Evolutionary conservation across 139 green algal species (phyloP), one percentile per base, ranked within the genome.

Genomic region (Asterochloris erici): DNA sequence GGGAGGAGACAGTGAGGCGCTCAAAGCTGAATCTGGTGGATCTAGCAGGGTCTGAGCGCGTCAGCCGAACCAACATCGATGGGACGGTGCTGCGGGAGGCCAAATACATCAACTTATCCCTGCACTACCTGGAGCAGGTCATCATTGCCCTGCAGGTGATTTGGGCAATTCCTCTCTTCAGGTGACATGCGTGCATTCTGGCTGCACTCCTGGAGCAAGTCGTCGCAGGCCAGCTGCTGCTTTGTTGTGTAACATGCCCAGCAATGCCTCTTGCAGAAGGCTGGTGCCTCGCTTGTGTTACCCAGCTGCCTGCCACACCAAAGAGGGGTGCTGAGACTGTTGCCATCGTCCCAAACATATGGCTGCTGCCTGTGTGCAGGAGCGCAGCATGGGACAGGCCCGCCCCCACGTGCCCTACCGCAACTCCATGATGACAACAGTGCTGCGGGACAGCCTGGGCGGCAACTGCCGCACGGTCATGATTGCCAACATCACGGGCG

Each of bases 11-110:
- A 16, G 89, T 97, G 29, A 83, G 87, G 71, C 68, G 91, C 19
- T 94, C 90, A 77, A 97, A 96, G 88, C 90, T 98, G 21, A 95
- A 97, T 85, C 79, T 98, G 78, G 94, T 98, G 28, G 95, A 98
- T 77, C 85, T 98, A 60, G 95, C 95, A 11, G 95, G 95, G 27
- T 91, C 78, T 76, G 95, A 98, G 88, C 88, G 95, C 19, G 74
- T 85, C 47, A 75, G 64, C 69, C 87, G 93, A 85, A 95, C 92
- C 68, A 91, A 94, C 83, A 95, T 95, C 63, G 82, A 83, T 0
- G 93, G 93, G 0, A 86, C 93, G 85, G 92, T 94, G 81, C 85
- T 97, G 61, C 84, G 90, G 24, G 93, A 97, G 74, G 93, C 91
- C 54, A 90, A 91, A 29, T 94, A 95, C 86, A 97, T 97, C 85